Conservation (phyloP, 257 asterid genomes). For the Nicotiana sylvestris region DNA sequence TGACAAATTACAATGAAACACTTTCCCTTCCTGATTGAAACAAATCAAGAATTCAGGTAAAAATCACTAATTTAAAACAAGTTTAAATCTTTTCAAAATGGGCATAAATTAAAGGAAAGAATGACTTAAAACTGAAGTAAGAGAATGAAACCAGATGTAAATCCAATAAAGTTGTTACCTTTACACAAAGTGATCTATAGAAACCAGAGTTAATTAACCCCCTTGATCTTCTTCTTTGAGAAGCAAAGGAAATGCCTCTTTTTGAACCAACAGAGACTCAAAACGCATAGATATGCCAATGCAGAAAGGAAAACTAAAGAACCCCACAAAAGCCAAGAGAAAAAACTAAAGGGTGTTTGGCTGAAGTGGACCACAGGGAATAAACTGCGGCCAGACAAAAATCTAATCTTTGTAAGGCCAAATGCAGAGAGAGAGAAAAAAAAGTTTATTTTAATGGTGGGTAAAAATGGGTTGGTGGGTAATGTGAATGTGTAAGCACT, state of each 20-base stretch:
- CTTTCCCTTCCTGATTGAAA: background rate
- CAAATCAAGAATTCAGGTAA: background rate
- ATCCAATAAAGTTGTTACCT: slow-evolving; percentile 1
- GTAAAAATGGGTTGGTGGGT: slow-evolving; percentile 28
- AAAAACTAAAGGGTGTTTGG: slow-evolving; percentile 13
- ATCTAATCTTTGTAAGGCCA: slow-evolving; percentile 39
- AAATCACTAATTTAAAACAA: background rate
- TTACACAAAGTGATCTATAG: slow-evolving; percentile 32
- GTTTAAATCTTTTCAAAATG: background rate
- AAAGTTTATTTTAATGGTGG: slow-evolving; percentile 11
- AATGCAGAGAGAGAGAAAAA: slow-evolving; percentile 11
- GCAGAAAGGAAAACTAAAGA: slow-evolving; percentile 33
- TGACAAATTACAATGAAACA: background rate
- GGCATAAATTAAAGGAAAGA: background rate
- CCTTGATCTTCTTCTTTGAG: slow-evolving; percentile 58
- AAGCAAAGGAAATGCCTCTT: slow-evolving; percentile 34
- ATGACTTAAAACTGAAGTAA: background rate
- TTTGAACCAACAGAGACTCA: slow-evolving; percentile 37
- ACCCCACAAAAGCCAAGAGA: slow-evolving; percentile 26
- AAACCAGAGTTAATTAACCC: slow-evolving; percentile 33
- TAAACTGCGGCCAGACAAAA: slow-evolving; percentile 39
- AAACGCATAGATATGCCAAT: slow-evolving; percentile 57
- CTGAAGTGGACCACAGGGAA: slow-evolving; percentile 11
- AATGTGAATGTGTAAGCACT: slow-evolving; percentile 36
- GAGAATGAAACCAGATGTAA: background rate